phyloP scores from a whole-genome alignment of 768 basidiomycete genomes.

The Mycena rebaudengoi region DNA sequence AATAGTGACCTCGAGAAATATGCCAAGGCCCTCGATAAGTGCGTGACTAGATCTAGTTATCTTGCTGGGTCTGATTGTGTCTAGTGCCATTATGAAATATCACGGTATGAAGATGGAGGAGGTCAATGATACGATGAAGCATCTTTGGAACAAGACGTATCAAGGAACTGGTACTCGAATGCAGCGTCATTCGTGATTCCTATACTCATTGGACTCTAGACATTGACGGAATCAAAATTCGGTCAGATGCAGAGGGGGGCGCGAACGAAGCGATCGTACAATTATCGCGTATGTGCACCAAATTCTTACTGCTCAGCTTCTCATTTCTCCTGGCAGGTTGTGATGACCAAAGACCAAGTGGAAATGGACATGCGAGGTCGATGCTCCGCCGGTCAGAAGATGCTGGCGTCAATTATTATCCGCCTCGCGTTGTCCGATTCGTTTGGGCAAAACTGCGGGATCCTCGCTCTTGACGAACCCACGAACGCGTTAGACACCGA shows the following conservation, averaged over 20 bases:
- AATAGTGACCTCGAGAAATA: slow-evolving; percentile 98
- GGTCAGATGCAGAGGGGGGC: slow-evolving; percentile 91
- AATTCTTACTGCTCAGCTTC: slow-evolving; percentile 14
- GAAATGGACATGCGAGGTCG: slow-evolving; percentile 99
- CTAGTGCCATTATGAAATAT: slow-evolving; percentile 98
- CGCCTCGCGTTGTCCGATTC: slow-evolving; percentile 96
- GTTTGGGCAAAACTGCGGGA: slow-evolving; percentile 97
- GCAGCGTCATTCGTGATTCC: background rate
- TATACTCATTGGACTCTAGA: slow-evolving; percentile 58
- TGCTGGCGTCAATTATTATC: slow-evolving; percentile 97
- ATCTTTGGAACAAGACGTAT: slow-evolving; percentile 98
- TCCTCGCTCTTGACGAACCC: slow-evolving; percentile 96
- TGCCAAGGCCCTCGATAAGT: slow-evolving; percentile 97
- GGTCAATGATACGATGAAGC: slow-evolving; percentile 97
- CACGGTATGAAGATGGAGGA: slow-evolving; percentile 99
- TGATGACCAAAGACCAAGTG: slow-evolving; percentile 99
- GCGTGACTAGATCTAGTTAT: slow-evolving; percentile 32
- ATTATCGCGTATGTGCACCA: slow-evolving; percentile 83
- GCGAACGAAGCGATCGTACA: slow-evolving; percentile 94
- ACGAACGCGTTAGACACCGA: slow-evolving; percentile 97
- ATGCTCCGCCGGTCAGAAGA: slow-evolving; percentile 98
- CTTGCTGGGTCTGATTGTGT: slow-evolving; percentile 24
- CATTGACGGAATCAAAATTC: slow-evolving; percentile 96
- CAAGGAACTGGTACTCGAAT: slow-evolving; percentile 90
- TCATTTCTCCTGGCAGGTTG: slow-evolving; percentile 67